A percentile compares a stretch with the other conserved stretches of the same genome.
These are phyloP conservation scores for Scortechinia acanthostroma DNA, from an alignment of 2,329 filamentous ascomycete species.

Conservation along the genomic window DNA sequence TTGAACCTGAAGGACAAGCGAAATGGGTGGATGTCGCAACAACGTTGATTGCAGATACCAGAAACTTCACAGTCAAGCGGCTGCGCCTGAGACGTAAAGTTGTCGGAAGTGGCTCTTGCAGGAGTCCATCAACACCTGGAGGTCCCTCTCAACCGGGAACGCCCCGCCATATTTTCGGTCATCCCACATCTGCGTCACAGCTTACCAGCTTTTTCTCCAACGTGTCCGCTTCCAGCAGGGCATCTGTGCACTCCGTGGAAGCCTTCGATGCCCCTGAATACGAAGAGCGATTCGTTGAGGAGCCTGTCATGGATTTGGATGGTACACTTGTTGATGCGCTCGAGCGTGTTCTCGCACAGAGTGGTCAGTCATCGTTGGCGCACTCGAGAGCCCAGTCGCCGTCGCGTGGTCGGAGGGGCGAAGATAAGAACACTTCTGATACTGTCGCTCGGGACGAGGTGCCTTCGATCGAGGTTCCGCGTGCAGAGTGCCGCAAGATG, in stretches of 20 bases:
- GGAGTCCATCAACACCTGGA: neutral
- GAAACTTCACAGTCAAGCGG: slow-evolving; percentile 43
- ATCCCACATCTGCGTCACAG: neutral
- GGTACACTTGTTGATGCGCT: slow-evolving; percentile 47
- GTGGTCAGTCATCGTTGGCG: slow-evolving; percentile 26
- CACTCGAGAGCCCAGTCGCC: slow-evolving; percentile 29
- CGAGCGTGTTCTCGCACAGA: slow-evolving; percentile 40
- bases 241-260: slow-evolving; percentile 6
- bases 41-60: slow-evolving; percentile 44
- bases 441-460: slow-evolving; percentile 12
- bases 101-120: slow-evolving; percentile 10
- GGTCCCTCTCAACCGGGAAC: no score
- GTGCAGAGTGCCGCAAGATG: slow-evolving; percentile 40
- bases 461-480: slow-evolving; percentile 31
- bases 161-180: neutral
- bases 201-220: neutral
- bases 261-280: slow-evolving; percentile 12
- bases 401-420: slow-evolving; percentile 18
- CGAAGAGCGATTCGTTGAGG: slow-evolving; percentile 41
- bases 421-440: slow-evolving; percentile 7
- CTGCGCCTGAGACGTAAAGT: slow-evolving; percentile 40
- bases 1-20: slow-evolving; percentile 19
- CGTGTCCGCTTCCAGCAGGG: slow-evolving; percentile 5
- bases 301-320: slow-evolving; percentile 48
- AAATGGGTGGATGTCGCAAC: slow-evolving; percentile 49